Conservation (phyloP, 2,329 filamentous ascomycete genomes). For the Chrysoporthe austroafricana region DNA sequence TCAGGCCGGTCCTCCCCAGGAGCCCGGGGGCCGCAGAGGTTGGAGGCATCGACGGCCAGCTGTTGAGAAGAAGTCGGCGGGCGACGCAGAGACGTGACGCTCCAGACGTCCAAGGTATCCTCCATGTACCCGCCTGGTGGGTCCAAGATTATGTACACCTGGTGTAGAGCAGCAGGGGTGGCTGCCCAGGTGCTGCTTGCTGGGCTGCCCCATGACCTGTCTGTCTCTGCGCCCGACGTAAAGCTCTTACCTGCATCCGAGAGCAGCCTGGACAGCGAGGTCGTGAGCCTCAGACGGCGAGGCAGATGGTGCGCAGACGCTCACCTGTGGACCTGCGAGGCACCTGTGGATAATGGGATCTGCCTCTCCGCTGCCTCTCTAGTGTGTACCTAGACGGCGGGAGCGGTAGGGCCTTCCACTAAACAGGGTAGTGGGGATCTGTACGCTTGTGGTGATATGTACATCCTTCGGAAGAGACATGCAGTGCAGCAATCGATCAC, state of each 20-base stretch:
- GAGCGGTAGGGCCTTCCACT: neutral
- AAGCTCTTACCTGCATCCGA: neutral
- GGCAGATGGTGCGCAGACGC: conserved; percentile 5
- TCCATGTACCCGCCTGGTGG: neutral
- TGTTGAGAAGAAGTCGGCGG: neutral
- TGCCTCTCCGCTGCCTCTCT: neutral
- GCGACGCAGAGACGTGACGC: neutral
- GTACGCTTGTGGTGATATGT: neutral
- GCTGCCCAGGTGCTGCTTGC: conserved; percentile 11
- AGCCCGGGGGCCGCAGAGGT: neutral
- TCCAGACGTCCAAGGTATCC: conserved; percentile 5
- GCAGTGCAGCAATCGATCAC: conserved; percentile 2
- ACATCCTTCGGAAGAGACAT: conserved; percentile 7
- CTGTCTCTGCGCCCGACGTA: conserved; percentile 6
- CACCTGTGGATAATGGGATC: neutral
- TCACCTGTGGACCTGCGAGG: neutral
- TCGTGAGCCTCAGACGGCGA: neutral
- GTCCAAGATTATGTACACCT: conserved; percentile 8
- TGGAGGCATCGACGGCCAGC: neutral
- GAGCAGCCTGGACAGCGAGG: neutral
- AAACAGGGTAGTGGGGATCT: neutral
- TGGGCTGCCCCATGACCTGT: conserved; percentile 6
- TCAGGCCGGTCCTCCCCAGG: neutral
- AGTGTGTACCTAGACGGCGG: neutral
- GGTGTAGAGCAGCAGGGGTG: conserved; percentile 7